Evolutionary conservation across 2,329 filamentous ascomycete genomes (phyloP), one percentile per base, ranked within the genome.

Genomic region (Talaromyces amestolkiae): DNA sequence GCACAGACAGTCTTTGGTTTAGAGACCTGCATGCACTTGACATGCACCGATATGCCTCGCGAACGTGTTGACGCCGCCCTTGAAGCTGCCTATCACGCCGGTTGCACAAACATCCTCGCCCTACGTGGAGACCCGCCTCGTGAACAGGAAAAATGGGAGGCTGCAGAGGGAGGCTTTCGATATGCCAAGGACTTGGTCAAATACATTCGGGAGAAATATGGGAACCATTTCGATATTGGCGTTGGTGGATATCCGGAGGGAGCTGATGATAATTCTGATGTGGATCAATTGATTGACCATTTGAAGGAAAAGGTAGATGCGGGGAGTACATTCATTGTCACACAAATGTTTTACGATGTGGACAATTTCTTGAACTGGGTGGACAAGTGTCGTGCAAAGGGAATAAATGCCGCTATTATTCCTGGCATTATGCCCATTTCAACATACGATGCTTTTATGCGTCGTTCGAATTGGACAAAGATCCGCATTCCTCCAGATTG

Each of bases 341-440:
- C 95, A 0, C 95, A 99, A 81, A 99, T 99, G 95, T 98, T 98
- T 81, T 99, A 99, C 82, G 94, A 99, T 74, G 93, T 88, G 59
- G 94, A 99, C 74, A 94, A 95, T 75, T 99, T 99, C 79, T 80
- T 98, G 63, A 86, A 89, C 62, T 99, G 95, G 95, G 91, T 96
- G 43, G 83, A 86, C 70, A 95, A 91, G 76, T 93, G 94, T 66
- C 90, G 93, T 59, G 92, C 89, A 61, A 89, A 87, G 73, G 95
- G 95, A 58, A 94, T 99, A 74, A 89, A 82, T 31, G 83, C 95
- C 37, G 91, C 91, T 17, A 95, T 96, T 70, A 86, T 96, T 58
- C 91, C 91, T 2, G 93, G 92, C 27, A 94, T 94, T 75, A 94
- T 96, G 90, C 92, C 92, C 1, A 98, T 99, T 72, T 92, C 93